Conservation (phyloP, 179 eudicot genomes). For the Carnegiea gigantea region DNA sequence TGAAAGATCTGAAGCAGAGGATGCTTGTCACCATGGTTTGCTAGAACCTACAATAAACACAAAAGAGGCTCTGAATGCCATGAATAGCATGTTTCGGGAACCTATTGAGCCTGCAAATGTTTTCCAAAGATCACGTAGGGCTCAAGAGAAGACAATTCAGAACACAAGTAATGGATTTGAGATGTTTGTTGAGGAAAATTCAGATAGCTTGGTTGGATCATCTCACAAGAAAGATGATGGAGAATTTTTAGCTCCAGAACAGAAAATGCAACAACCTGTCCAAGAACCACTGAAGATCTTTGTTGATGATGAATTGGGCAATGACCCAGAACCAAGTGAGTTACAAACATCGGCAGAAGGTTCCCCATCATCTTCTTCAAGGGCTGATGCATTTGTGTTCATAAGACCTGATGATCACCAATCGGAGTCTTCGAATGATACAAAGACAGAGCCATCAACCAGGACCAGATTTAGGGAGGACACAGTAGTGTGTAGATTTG, state of each 20-base stretch:
- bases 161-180: slow-evolving; percentile 42
- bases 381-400: slow-evolving; percentile 43
- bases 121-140: slow-evolving; percentile 37
- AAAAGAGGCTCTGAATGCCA: slow-evolving; percentile 77
- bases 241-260: slow-evolving; percentile 10
- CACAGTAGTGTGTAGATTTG: slow-evolving; percentile 77
- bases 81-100: slow-evolving; percentile 81
- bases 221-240: slow-evolving; percentile 21
- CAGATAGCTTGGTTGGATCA: slow-evolving; percentile 31
- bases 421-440: slow-evolving; percentile 41
- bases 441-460: slow-evolving; percentile 32
- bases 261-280: slow-evolving; percentile 24
- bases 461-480: slow-evolving; percentile 59
- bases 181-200: slow-evolving; percentile 59
- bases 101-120: slow-evolving; percentile 65
- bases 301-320: slow-evolving; percentile 53
- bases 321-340: slow-evolving; percentile 35
- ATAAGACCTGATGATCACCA: slow-evolving; percentile 48
- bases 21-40: slow-evolving; percentile 91
- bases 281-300: slow-evolving; percentile 64
- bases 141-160: slow-evolving; percentile 38
- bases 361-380: slow-evolving; percentile 37
- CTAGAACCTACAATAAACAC: slow-evolving; percentile 94
- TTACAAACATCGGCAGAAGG: slow-evolving; percentile 31
- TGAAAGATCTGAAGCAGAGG: slow-evolving; percentile 72